Conservation (phyloP, 2,329 filamentous ascomycete genomes). For the Verticillium alfalfae region DNA sequence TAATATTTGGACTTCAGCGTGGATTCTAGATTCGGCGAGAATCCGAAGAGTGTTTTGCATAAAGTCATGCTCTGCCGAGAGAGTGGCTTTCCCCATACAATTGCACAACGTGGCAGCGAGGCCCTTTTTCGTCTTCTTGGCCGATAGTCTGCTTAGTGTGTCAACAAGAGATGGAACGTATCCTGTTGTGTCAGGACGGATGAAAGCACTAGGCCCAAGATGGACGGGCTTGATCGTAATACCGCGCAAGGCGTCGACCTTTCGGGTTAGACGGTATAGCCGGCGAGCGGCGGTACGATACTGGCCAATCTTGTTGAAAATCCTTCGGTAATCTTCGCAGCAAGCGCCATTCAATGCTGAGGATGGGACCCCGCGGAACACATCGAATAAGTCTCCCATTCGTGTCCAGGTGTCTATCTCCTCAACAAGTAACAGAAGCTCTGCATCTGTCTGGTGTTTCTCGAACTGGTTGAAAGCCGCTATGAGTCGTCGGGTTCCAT, state of each 20-base stretch:
- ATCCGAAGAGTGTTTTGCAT: not conserved
- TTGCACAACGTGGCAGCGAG: not conserved
- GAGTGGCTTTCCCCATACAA: not conserved
- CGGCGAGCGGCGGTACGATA: constrained; percentile 27
- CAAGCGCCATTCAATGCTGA: constrained; percentile 5
- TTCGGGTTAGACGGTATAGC: constrained; percentile 24
- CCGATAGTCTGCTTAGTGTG: not conserved
- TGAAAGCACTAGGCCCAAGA: not conserved
- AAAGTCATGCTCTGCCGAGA: not conserved
- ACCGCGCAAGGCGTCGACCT: constrained; percentile 5
- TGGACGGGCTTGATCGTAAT: not conserved
- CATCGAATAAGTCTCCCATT: constrained; percentile 14
- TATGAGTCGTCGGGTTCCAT: constrained; percentile 14
- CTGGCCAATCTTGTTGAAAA: constrained; percentile 27
- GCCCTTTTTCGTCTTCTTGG: not conserved
- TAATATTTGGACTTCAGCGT: not conserved
- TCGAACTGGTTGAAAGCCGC: constrained; percentile 17
- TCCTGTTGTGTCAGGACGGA: not conserved
- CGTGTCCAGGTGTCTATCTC: constrained; percentile 19
- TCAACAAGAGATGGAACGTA: not conserved
- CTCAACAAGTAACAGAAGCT: constrained; percentile 20
- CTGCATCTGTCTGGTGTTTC: constrained; percentile 14
- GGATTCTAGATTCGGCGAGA: not conserved
- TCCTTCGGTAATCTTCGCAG: constrained; percentile 19
- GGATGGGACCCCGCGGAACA: constrained; percentile 1